Conservation (phyloP, 805 yeast species). For the Yamadazyma scolyti region DNA sequence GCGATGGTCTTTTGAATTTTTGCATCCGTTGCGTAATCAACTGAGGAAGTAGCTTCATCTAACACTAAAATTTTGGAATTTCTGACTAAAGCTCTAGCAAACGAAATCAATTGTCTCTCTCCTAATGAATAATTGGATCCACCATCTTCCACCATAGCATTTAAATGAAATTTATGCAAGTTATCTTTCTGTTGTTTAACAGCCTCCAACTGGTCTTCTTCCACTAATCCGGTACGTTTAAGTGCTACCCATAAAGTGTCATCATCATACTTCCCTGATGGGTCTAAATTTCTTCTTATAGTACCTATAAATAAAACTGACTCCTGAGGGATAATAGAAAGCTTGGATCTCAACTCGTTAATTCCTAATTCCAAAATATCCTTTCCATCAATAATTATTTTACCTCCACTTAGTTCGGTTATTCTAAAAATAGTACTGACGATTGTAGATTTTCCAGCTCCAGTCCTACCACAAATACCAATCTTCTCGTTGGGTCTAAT, state of each 20-base stretch:
- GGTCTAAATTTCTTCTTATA: conserved; percentile 58
- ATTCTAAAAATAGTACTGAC: conserved; percentile 62
- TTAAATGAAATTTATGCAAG: conserved; percentile 29
- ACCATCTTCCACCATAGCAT: conserved; percentile 53
- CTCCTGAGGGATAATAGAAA: conserved; percentile 69
- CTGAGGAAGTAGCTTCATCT: conserved; percentile 79
- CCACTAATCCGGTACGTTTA: conserved; percentile 52
- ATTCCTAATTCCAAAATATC: conserved; percentile 52
- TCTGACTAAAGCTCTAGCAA: conserved; percentile 78
- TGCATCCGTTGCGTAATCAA: conserved; percentile 83
- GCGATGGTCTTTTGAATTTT: conserved; percentile 69
- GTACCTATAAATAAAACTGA: conserved; percentile 62
- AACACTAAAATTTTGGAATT: conserved; percentile 70
- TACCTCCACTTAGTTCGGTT: conserved; percentile 47
- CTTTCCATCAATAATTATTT: conserved; percentile 51
- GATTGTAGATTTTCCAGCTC: conserved; percentile 75
- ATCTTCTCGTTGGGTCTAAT: conserved; percentile 61
- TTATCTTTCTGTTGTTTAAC: background rate
- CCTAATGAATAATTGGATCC: conserved; percentile 73
- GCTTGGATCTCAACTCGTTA: conserved; percentile 49
- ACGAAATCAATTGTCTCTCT: conserved; percentile 71
- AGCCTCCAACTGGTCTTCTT: conserved; percentile 11
- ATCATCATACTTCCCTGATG: conserved; percentile 49
- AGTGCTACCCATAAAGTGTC: conserved; percentile 54
- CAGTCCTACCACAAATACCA: conserved; percentile 88